These are phyloP conservation scores for Paraurostyla sp. DNA, from an alignment of 73 alveolate genomes.

Conservation along the genomic window DNA sequence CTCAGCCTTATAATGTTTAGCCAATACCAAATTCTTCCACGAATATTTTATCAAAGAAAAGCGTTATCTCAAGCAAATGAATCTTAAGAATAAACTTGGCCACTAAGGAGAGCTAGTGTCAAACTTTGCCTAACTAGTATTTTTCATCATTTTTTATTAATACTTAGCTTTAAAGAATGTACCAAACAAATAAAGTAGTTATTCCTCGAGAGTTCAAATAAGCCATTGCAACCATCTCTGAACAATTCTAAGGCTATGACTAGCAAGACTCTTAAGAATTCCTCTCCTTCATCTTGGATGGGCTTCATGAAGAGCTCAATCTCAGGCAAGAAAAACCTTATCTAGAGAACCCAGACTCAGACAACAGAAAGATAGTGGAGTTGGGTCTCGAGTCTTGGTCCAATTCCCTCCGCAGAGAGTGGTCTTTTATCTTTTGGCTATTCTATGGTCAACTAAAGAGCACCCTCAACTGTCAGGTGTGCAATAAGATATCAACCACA, in stretches of 20 bases:
- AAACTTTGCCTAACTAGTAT: slow-evolving; percentile 79
- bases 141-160: neutral
- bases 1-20: slow-evolving; percentile 67
- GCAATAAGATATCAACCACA: slow-evolving; percentile 76
- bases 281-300: slow-evolving; percentile 82
- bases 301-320: slow-evolving; percentile 89
- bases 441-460: slow-evolving; percentile 84
- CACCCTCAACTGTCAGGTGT: slow-evolving; percentile 74
- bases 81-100: slow-evolving; percentile 46
- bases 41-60: slow-evolving; percentile 49
- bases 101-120: slow-evolving; percentile 74
- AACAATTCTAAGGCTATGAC: slow-evolving; percentile 78
- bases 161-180: slow-evolving; percentile 60
- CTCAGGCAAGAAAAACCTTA: slow-evolving; percentile 78
- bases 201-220: slow-evolving; percentile 82
- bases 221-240: slow-evolving; percentile 78
- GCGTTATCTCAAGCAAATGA: slow-evolving; percentile 42
- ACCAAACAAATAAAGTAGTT: slow-evolving; percentile 70
- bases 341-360: slow-evolving; percentile 80
- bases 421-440: slow-evolving; percentile 81
- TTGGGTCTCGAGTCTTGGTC: slow-evolving; percentile 86
- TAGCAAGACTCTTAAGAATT: slow-evolving; percentile 92
- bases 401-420: slow-evolving; percentile 81
- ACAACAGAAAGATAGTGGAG: slow-evolving; percentile 74
- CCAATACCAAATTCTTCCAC: slow-evolving; percentile 51